Base-by-base conservation (phyloP, 2,329 filamentous ascomycete genomes). In the Phaeoacremonium minimum region DNA sequence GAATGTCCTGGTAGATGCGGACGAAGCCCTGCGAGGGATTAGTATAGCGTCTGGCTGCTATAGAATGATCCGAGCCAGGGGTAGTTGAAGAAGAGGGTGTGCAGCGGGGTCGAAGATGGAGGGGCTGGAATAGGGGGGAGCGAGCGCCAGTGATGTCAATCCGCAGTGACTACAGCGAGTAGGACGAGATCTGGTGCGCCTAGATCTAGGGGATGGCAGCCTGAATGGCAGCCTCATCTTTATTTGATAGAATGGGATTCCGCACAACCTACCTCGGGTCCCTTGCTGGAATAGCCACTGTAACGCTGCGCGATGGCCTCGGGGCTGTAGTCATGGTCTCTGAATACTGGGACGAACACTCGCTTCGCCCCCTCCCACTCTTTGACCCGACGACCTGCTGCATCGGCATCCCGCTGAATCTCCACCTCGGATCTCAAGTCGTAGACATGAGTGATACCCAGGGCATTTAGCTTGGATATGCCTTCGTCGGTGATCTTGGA, bases 371-470 rank as follows among this genome's bases (percentile, higher is more conserved):
- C 70, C 5, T 71, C 66, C 58, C 67, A 71, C 37, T 68, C 62
- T 18, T 64, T 55, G 4, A 69, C 56, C 4, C 64, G 60, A 7
- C 53, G 52, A 12, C 52, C 47, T 17, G 43, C 45, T 6, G 45
- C 48, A 15, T 41, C 46, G 46, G 60, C 44, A 51, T 62, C 50
- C 50, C 61, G 53, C 37, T 72, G 58, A 35, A 85, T 73, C 61
- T 87, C 82, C 14, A 56, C 49, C n/a, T 60, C 57, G 17, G 77
- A 83, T 37, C 85, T 73, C 8, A 89, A 65, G 61, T 89, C 85
- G 54, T 80, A 89, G 35, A 86, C 71, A 44, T 72, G 67, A 16
- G 64, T 70, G 46, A 91, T 75, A n/a, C 74, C 71, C 36, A 87
- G 63, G 5, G 56, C 47, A 18, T 64, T 66, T 40, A 86, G 65